Percentiles rank a stretch among this genome's conserved stretches.
These are phyloP conservation scores for Sporobolomyces pararoseus DNA, from an alignment of 768 basidiomycete species.

Conservation along the genomic window DNA sequence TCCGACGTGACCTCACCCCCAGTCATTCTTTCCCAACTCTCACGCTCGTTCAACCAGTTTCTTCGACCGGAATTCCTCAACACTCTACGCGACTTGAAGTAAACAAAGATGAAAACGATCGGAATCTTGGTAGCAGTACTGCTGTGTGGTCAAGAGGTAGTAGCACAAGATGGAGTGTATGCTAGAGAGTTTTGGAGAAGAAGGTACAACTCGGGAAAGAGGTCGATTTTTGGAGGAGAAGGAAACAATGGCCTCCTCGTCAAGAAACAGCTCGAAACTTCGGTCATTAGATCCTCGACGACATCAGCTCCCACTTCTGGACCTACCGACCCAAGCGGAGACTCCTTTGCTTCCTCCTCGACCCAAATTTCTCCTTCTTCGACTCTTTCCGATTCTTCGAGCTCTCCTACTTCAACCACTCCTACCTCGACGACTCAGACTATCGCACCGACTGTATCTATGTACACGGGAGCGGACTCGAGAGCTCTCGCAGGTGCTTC, in stretches of 20 bases:
- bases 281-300: not conserved
- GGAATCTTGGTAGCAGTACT: not conserved
- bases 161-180: not conserved
- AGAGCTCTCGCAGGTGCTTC: slow-evolving; percentile 16
- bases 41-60: too few species aligned
- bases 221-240: slow-evolving; percentile 3
- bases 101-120: not conserved
- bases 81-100: not conserved
- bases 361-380: not conserved
- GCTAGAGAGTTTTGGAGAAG: slow-evolving; percentile 11
- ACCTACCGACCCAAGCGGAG: not conserved
- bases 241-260: not conserved
- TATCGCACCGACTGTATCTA: too few species aligned
- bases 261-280: slow-evolving; percentile 2
- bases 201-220: not conserved
- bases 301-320: not conserved
- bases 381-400: too few species aligned
- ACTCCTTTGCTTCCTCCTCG: not conserved
- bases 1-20: not conserved
- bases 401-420: too few species aligned
- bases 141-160: not conserved
- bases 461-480: not conserved
- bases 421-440: too few species aligned
- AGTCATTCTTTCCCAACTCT: too few species aligned
- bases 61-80: too few species aligned